phyloP scores from a whole-genome alignment of 192 early-diverging fungal species.

The Coemansia sp. region DNA sequence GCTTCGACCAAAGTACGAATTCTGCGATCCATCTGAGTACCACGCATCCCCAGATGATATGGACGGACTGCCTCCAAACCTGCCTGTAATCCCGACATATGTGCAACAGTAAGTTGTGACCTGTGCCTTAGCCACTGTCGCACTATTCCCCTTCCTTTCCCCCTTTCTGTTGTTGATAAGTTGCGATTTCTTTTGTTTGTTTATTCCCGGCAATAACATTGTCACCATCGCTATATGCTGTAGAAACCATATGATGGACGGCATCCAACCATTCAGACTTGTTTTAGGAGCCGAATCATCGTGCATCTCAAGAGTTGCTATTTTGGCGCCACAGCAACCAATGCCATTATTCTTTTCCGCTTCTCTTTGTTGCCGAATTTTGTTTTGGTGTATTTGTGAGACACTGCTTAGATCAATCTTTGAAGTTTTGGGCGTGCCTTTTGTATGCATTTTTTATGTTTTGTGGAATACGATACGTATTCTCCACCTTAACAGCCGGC shows the following conservation, averaged over 20 bases:
- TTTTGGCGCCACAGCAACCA: neutral
- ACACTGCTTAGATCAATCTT: too few species aligned
- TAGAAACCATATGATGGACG: neutral
- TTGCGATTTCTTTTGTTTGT: neutral
- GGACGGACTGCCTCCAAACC: conserved; percentile 36
- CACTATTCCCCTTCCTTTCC: conserved; percentile 2
- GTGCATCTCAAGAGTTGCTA: neutral
- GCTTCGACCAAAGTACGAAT: conserved; percentile 52
- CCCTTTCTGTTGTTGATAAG: neutral
- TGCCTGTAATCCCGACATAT: conserved; percentile 45
- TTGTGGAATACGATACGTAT: neutral
- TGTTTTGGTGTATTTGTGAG: too few species aligned
- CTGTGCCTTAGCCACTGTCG: conserved; percentile 5
- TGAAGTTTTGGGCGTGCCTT: too few species aligned
- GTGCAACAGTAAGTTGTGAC: conserved; percentile 47
- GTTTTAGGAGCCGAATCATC: neutral
- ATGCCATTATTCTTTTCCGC: neutral
- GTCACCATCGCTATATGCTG: neutral
- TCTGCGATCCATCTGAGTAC: conserved; percentile 50
- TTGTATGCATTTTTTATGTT: neutral
- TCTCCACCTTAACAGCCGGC: too few species aligned
- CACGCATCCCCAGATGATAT: conserved; percentile 35
- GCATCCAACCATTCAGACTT: neutral
- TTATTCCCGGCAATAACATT: neutral
- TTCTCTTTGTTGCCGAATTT: neutral